Base-by-base conservation (phyloP, 208 protist genomes). In the Trypanosoma theileri region DNA sequence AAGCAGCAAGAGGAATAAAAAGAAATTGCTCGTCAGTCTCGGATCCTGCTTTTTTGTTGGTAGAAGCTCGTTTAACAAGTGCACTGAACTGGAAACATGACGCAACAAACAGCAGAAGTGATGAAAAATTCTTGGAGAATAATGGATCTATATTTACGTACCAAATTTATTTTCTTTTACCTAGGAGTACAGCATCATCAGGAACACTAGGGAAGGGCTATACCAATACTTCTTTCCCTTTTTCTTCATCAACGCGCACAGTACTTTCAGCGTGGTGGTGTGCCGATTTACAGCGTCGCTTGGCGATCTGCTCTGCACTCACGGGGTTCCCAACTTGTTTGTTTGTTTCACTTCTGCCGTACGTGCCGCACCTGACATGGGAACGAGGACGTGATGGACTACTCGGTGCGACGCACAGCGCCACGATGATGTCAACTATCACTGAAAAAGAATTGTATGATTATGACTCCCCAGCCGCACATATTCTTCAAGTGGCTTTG, bases 281-380 rank as follows among this genome's bases (percentile, higher is more conserved):
- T 70, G 73, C 73, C 0, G 35, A 81, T 62, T 52, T 91, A 46
- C 88, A 93, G 66, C 80, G 80, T 17, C 26, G 46, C 11, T 64
- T 89, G n/a, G 85, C 84, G 50, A 48, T 89, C 44, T 77, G 60
- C 13, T 58, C 81, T 0, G 77, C 85, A 31, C 61, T 88, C 10
- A 66, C 40, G 21, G 66, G 60, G 2, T 21, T 74, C 21, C 71
- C 71, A 35, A 59, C 16, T 35, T 48, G 28, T 50, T 40, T 76
- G 17, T 41, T 4, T 24, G 79, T 89, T 17, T 78, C 72, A 21
- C 77, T 91, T 10, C 44, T 71, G 3, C 84, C 84, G 0, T 82
- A 80, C 48, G 66, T 89, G 4, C 81, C 88, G 11, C 31, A 53
- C 14, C 62, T 93, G 52, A 71, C 65, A 19, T 93, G 85, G 83